Conservation (phyloP, 2,329 filamentous ascomycete species). For the Cercospora sojina region DNA sequence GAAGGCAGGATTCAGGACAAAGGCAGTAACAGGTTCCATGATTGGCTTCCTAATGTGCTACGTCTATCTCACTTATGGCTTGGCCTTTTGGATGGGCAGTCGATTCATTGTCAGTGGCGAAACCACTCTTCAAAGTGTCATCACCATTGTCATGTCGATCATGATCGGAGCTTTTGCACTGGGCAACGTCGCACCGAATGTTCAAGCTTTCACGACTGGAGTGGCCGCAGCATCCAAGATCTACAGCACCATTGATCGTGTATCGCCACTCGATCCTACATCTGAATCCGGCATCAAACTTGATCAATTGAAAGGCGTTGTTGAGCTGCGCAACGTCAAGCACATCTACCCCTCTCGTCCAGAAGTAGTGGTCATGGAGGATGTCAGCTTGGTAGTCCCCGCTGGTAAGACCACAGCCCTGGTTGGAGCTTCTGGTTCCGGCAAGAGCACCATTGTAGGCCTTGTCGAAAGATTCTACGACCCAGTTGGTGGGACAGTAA, state of each 20-base stretch:
- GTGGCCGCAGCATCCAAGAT: conserved; percentile 87
- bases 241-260: conserved; percentile 86
- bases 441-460: conserved; percentile 92
- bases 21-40: conserved; percentile 72
- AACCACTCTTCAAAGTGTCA: conserved; percentile 65
- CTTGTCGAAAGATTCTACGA: conserved; percentile 93
- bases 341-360: conserved; percentile 94
- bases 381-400: conserved; percentile 75
- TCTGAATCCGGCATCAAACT: conserved; percentile 70
- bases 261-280: conserved; percentile 78
- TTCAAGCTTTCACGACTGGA: conserved; percentile 80
- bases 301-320: conserved; percentile 69
- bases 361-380: conserved; percentile 84
- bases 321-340: conserved; percentile 79
- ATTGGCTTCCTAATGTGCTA: conserved; percentile 79
- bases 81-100: conserved; percentile 86
- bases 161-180: conserved; percentile 92
- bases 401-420: conserved; percentile 90
- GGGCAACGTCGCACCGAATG: conserved; percentile 80
- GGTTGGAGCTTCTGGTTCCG: conserved; percentile 89
- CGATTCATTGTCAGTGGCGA: conserved; percentile 67
- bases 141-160: conserved; percentile 85
- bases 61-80: conserved; percentile 81
- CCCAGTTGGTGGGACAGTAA: conserved; percentile 74
- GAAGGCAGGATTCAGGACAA: conserved; percentile 72